Evolutionary conservation across 2,329 filamentous ascomycete species (phyloP).

Genomic region (Trichoderma breve): DNA sequence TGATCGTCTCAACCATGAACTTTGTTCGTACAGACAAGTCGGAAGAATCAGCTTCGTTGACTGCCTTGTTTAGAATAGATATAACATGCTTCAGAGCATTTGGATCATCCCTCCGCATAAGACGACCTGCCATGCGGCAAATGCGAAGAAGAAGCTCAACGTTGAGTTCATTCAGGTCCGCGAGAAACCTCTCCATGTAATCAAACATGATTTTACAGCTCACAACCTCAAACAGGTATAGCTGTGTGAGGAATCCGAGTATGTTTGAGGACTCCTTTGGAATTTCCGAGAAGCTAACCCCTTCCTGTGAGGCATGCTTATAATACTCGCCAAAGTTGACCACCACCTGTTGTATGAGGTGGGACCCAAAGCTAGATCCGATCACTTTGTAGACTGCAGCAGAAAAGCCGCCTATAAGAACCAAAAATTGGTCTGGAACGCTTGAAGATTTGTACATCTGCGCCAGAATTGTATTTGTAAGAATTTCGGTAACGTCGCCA

Average conservation of each 20-base stretch:
- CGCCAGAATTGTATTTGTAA: conserved; percentile 75
- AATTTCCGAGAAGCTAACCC: conserved; percentile 40
- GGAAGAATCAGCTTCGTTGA: conserved; percentile 63
- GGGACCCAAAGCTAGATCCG: conserved; percentile 85
- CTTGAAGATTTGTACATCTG: conserved; percentile 75
- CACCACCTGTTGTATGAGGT: conserved; percentile 76
- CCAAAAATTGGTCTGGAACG: conserved; percentile 84
- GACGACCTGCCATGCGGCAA: conserved; percentile 76
- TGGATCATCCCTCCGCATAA: conserved; percentile 85
- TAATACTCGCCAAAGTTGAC: conserved; percentile 70
- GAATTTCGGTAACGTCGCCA: conserved; percentile 79
- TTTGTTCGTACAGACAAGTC: conserved; percentile 83
- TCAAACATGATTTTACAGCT: conserved; percentile 84
- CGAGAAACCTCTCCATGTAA: conserved; percentile 76
- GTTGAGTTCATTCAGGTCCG: conserved; percentile 75
- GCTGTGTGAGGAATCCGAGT: conserved; percentile 75
- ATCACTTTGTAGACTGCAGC: conserved; percentile 83
- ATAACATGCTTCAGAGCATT: conserved; percentile 87
- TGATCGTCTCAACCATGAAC: conserved; percentile 97
- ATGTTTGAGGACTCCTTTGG: conserved; percentile 61
- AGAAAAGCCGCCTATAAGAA: conserved; percentile 86
- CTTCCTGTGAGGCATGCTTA: conserved; percentile 40
- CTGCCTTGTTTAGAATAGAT: conserved; percentile 69
- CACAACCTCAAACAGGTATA: conserved; percentile 91
- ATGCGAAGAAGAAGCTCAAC: conserved; percentile 85